Evolutionary conservation across 2,329 filamentous ascomycete genomes (phyloP).

Genomic region (Fonsecaea nubica): DNA sequence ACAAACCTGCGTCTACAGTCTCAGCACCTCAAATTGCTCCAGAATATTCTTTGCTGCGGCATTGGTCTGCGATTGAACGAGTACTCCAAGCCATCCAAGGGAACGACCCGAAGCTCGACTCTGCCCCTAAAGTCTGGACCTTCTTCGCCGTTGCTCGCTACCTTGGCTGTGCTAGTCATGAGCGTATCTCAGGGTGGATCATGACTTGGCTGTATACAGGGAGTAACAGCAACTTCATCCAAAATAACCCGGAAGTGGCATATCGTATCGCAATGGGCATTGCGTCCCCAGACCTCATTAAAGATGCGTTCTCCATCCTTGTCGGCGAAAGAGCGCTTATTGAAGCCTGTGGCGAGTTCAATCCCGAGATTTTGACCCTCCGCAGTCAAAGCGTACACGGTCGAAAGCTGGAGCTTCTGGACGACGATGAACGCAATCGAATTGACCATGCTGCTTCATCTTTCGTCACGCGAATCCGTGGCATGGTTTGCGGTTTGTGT

Average conservation of each 20-base stretch:
- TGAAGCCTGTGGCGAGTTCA: conserved; percentile 41
- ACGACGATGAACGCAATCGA: conserved; percentile 63
- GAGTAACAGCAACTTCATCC: conserved; percentile 65
- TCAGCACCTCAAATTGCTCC: conserved; percentile 2
- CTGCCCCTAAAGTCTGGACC: conserved; percentile 70
- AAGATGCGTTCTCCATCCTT: conserved; percentile 63
- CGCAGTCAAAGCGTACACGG: conserved; percentile 49
- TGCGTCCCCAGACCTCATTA: conserved; percentile 45
- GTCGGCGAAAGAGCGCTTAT: conserved; percentile 68
- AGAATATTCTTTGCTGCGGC: conserved; percentile 70
- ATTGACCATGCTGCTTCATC: conserved; percentile 65
- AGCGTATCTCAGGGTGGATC: conserved; percentile 55
- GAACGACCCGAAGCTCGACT: conserved; percentile 64
- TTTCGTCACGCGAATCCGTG: conserved; percentile 57
- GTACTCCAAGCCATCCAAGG: conserved; percentile 65
- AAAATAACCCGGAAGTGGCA: conserved; percentile 67
- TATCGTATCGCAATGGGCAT: conserved; percentile 62
- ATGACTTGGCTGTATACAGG: conserved; percentile 64
- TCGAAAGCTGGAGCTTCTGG: conserved; percentile 56
- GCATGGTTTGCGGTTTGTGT: conserved; percentile 46
- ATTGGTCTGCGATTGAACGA: conserved; percentile 68
- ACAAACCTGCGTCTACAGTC: neutral
- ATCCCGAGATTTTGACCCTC: conserved; percentile 10
- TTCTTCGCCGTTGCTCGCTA: conserved; percentile 67
- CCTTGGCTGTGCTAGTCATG: conserved; percentile 54